A percentile compares a stretch with the other conserved stretches of the same genome.
Conservation (phyloP, 83 land plant species). For the Picea abies region DNA sequence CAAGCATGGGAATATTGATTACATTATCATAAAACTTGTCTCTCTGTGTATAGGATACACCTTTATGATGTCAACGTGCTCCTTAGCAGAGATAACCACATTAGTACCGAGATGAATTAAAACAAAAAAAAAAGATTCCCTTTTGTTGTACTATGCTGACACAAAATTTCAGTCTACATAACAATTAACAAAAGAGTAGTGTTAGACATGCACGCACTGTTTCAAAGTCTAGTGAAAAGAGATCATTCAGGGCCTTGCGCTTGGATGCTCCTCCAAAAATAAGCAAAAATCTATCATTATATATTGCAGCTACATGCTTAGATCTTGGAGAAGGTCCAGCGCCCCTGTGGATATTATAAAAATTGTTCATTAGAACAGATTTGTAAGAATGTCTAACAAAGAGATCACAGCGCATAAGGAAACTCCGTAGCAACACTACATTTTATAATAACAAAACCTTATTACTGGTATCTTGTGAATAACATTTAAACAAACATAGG, state of each 20-base stretch:
- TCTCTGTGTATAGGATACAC: neutral
- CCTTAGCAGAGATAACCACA: neutral
- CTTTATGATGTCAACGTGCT: neutral
- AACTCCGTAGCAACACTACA: neutral
- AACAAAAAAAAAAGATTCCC: neutral
- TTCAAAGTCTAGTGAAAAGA: slow-evolving; percentile 94
- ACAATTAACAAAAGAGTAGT: neutral
- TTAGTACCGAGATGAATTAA: neutral
- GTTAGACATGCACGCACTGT: slow-evolving; percentile 50
- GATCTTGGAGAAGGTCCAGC: slow-evolving; percentile 88
- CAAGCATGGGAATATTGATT: neutral
- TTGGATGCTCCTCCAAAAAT: slow-evolving; percentile 93
- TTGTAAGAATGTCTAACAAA: no score
- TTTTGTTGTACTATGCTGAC: neutral
- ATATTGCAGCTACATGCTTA: slow-evolving; percentile 85
- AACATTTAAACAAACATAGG: neutral
- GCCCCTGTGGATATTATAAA: slow-evolving; percentile 56
- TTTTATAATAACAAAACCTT: neutral
- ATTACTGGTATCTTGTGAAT: neutral
- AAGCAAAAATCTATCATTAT: slow-evolving; percentile 77
- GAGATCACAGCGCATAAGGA: no score
- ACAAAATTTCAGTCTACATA: neutral
- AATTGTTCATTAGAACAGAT: no score
- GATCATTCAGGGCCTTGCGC: slow-evolving; percentile 74
- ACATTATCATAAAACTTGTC: neutral